Evolutionary conservation across 148 eudicot genomes (phyloP).

Genomic region (Pharnaceum exiguum): DNA sequence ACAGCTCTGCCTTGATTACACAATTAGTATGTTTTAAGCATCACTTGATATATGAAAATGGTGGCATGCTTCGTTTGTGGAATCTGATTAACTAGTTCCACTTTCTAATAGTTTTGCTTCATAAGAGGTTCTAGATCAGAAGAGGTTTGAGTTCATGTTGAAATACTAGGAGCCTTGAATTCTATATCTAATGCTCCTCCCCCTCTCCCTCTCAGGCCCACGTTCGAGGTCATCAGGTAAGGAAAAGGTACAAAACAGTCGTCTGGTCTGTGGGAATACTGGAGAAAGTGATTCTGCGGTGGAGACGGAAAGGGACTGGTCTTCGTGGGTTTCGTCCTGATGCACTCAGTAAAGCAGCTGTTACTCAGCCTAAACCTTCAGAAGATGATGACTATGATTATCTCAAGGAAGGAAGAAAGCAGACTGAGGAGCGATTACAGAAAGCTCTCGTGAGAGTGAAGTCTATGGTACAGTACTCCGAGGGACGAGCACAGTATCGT

Average conservation of each 20-base stretch:
- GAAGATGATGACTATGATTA: constrained; percentile 59
- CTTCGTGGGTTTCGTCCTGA: constrained; percentile 61
- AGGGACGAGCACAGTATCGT: constrained; percentile 56
- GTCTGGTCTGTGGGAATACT: constrained; percentile 66
- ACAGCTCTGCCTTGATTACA: background rate
- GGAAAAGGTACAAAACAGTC: constrained; percentile 60
- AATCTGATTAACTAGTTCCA: background rate
- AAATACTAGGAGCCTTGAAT: background rate
- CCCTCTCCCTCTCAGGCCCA: constrained; percentile 41
- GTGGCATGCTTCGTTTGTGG: background rate
- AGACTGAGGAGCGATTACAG: constrained; percentile 45
- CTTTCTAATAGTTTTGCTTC: background rate
- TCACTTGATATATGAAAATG: background rate
- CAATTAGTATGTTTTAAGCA: background rate
- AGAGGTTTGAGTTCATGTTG: no score
- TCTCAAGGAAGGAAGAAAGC: constrained; percentile 52
- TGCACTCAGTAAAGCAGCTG: constrained; percentile 24
- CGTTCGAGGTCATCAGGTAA: constrained; percentile 72
- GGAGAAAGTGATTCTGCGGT: constrained; percentile 69
- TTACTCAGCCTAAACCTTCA: constrained; percentile 17
- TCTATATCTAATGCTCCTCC: constrained; percentile 10
- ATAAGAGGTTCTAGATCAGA: no score
- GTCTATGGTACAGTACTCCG: constrained; percentile 62
- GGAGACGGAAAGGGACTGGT: constrained; percentile 65
- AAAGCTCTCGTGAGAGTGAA: constrained; percentile 62